Percentiles rank a stretch among this genome's conserved stretches.
phyloP scores from a whole-genome alignment of 2,329 filamentous ascomycete species.

The Paraconiothyrium sp. region DNA sequence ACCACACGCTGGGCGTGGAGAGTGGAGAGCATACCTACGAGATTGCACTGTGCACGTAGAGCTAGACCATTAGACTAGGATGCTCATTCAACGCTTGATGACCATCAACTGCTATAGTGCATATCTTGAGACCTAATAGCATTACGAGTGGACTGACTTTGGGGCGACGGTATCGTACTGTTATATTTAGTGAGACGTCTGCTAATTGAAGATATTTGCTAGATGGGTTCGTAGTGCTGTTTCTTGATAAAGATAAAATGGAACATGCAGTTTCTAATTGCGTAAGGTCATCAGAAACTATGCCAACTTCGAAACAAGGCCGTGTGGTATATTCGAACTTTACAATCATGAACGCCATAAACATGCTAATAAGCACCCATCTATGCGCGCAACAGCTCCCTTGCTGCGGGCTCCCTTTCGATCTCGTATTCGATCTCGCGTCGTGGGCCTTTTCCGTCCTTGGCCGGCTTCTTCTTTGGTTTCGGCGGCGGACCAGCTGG shows the following conservation, averaged over 20 bases:
- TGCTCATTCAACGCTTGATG: too few species aligned
- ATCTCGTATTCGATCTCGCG: slow-evolving; percentile 83
- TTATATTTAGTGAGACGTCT: neutral
- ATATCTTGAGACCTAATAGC: too few species aligned
- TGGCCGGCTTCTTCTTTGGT: slow-evolving; percentile 65
- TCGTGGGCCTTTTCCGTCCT: slow-evolving; percentile 63
- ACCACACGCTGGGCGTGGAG: too few species aligned
- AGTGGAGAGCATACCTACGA: too few species aligned
- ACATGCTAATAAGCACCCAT: neutral
- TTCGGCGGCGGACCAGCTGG: slow-evolving; percentile 60
- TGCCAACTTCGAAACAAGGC: neutral
- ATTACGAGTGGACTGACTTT: too few species aligned
- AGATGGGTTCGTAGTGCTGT: neutral
- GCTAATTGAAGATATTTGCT: neutral
- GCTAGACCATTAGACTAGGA: too few species aligned
- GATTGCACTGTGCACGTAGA: too few species aligned
- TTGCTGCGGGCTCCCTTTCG: slow-evolving; percentile 65
- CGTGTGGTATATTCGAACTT: slow-evolving; percentile 3
- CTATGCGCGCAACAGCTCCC: slow-evolving; percentile 45
- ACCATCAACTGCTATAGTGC: too few species aligned
- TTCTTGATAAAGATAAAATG: neutral
- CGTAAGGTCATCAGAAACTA: neutral
- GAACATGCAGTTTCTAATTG: neutral
- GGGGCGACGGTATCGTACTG: too few species aligned
- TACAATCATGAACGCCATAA: neutral